A percentile compares a stretch with the other conserved stretches of the same genome.
phyloP scores from a whole-genome alignment of 2,329 filamentous ascomycete species.

The Rhinocladiella mackenziei region DNA sequence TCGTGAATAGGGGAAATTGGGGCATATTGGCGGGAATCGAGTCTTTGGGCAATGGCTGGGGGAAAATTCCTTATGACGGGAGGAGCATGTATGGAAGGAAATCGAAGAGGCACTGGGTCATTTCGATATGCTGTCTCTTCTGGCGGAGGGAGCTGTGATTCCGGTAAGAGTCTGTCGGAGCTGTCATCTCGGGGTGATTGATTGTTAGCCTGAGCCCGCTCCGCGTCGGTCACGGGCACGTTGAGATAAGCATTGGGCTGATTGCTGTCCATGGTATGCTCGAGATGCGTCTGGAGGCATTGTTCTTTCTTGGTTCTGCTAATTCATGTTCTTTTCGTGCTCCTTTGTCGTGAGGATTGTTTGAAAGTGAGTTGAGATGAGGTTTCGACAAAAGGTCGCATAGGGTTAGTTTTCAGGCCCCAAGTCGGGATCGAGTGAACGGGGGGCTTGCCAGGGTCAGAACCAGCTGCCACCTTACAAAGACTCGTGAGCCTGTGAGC shows the following conservation, averaged over 20 bases:
- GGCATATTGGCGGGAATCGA: conserved; percentile 15
- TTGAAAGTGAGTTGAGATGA: no score
- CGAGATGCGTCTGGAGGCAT: conserved; percentile 15
- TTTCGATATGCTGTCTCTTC: conserved; percentile 3
- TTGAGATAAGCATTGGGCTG: conserved; percentile 18
- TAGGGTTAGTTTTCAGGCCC: no score
- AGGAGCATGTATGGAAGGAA: conserved; percentile 19
- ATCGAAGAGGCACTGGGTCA: conserved; percentile 13
- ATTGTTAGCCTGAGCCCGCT: conserved; percentile 20
- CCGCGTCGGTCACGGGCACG: conserved; percentile 24
- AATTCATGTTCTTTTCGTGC: conserved; percentile 14
- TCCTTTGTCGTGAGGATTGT: no score
- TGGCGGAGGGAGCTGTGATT: conserved; percentile 10
- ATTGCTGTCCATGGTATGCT: conserved; percentile 22
- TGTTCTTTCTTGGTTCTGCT: conserved; percentile 3
- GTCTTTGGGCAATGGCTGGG: conserved; percentile 8
- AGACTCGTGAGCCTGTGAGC: no score
- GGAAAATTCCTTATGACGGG: conserved; percentile 6
- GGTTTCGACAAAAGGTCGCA: no score
- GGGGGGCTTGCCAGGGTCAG: no score
- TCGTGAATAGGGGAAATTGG: conserved; percentile 23
- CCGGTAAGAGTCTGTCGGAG: conserved; percentile 17
- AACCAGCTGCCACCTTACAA: no score
- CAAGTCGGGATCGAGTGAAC: no score
- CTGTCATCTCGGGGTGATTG: conserved; percentile 9